Evolutionary conservation across 148 eudicot species (phyloP), one percentile per base, ranked within the genome.

Genomic region (Nepenthes mirabilis): DNA sequence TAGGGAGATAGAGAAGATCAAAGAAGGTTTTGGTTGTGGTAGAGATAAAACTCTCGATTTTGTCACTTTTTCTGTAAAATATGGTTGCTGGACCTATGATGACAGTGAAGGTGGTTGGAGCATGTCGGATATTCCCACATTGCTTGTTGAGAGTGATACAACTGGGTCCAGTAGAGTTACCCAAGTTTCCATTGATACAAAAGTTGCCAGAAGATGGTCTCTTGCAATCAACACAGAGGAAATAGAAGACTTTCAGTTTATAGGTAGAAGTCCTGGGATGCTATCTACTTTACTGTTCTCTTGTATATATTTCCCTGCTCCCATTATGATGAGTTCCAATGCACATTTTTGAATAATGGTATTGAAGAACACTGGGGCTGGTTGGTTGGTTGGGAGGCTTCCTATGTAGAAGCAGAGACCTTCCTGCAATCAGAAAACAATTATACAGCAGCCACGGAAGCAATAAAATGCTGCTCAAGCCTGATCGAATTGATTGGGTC

Each of bases 11-110:
- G 72, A 81, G 48, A 79, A 74, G 52, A 82, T 86, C 7, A 75
- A 78, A 11, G 91, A 93, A 73, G 89, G 85, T 60, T 86, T 94
- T 70, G 79, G 66, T 68, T 94, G 99, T 65, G 91, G 84, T 58
- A 73, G 77, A 62, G 81, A 89, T 43, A 84, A 74, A 61, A 69
- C 51, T 62, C 5, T 66, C 56, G 99, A 94, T 79, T 94, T 94
- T 52, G 90, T 94, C 56, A 88, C 97, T 32, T 94, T 89, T 72
- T 77, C 86, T 48, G 84, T 83, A 60, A 81, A 89, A 43, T 94
- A 89, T 65, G 80, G 97, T 56, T 94, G 99, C 64, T 70, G 79
- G 82, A 70, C 73, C 34, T 60, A 79, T 50, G 65, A 79, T 59
- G 74, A 75, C 55, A 59, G 71, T 12, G 76, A 62, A 72, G 79